Evolutionary conservation across 345 rosid genomes (phyloP).

Genomic region (Streptanthus diversifolius): DNA sequence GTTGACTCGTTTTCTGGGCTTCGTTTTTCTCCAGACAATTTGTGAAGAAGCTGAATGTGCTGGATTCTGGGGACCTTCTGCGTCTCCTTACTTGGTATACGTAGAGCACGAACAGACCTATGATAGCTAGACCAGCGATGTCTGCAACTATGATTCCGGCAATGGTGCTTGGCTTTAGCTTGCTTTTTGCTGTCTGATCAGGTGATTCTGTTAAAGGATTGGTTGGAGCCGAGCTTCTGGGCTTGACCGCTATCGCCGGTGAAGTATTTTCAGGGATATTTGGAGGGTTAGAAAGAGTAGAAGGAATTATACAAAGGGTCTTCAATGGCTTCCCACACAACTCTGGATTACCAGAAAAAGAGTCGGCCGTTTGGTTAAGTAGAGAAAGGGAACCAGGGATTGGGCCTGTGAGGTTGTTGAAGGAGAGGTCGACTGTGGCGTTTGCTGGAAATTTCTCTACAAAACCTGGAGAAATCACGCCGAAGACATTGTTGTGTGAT

Average conservation of each 20-base stretch:
- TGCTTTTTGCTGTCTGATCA: slow-evolving; percentile 25
- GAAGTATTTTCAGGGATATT: slow-evolving; percentile 50
- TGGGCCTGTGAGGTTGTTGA: slow-evolving; percentile 80
- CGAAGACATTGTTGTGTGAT: slow-evolving; percentile 69
- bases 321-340: slow-evolving; percentile 84
- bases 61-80: slow-evolving; percentile 26
- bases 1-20: slow-evolving; percentile 12
- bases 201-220: slow-evolving; percentile 28
- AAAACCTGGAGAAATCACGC: slow-evolving; percentile 55
- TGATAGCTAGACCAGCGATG: slow-evolving; percentile 57
- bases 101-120: slow-evolving; percentile 58
- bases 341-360: slow-evolving; percentile 57
- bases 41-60: slow-evolving; percentile 24
- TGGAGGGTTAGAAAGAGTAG: slow-evolving; percentile 72
- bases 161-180: slow-evolving; percentile 68
- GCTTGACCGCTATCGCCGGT: slow-evolving; percentile 93
- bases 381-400: slow-evolving; percentile 57
- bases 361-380: slow-evolving; percentile 53
- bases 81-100: slow-evolving; percentile 62
- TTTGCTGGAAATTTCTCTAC: slow-evolving; percentile 51
- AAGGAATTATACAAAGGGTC: slow-evolving; percentile 72
- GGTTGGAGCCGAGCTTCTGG: slow-evolving; percentile 46
- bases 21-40: slow-evolving; percentile 32
- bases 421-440: slow-evolving; percentile 68
- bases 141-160: slow-evolving; percentile 59